Conservation (phyloP, 176 grass and related monocot species). For the Zizania latifolia region DNA sequence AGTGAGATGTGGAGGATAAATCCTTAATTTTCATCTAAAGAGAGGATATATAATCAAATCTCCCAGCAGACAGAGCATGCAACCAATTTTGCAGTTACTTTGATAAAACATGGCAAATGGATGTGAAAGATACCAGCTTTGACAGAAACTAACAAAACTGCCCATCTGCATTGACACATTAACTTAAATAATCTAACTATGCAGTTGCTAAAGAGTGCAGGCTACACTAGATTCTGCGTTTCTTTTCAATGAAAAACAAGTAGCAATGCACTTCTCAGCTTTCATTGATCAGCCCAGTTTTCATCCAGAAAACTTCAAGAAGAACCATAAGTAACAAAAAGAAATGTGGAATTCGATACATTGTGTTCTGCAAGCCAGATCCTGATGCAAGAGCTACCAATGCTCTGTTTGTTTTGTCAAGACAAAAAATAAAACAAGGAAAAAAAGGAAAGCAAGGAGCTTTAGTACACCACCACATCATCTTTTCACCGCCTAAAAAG, state of each 20-base stretch:
- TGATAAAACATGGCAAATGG: neutral
- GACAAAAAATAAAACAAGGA: neutral
- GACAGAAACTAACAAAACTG: neutral
- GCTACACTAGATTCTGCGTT: neutral
- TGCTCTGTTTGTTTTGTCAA: neutral
- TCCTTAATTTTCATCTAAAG: too few species aligned
- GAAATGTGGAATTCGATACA: neutral
- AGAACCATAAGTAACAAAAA: neutral
- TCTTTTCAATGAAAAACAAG: neutral
- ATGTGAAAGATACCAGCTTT: neutral
- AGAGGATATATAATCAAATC: too few species aligned
- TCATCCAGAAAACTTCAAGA: neutral
- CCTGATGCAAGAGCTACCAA: neutral
- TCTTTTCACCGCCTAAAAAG: neutral
- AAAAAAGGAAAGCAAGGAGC: neutral
- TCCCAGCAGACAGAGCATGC: neutral
- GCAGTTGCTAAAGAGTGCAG: neutral
- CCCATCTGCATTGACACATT: neutral
- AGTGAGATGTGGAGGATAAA: too few species aligned
- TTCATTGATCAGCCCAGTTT: neutral
- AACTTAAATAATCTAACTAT: neutral
- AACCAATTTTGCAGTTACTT: neutral
- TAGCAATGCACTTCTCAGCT: neutral
- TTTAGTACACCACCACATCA: neutral
- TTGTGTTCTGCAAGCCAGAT: neutral